These are phyloP conservation scores for Intubia oerlemansii DNA, from an alignment of 2,329 filamentous ascomycete genomes.

Conservation along the genomic window DNA sequence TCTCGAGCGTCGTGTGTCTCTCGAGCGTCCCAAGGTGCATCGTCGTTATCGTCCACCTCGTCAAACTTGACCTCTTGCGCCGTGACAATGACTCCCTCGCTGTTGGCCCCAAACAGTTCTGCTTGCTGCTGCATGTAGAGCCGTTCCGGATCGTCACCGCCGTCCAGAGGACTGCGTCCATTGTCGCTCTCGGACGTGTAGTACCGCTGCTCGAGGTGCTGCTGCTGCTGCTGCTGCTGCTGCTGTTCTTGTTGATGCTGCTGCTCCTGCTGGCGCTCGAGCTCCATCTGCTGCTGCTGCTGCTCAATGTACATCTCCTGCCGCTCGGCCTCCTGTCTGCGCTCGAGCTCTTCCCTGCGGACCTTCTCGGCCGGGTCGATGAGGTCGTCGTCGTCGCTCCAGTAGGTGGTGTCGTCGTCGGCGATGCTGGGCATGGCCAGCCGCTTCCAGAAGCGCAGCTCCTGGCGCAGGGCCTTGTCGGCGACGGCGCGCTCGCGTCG, in stretches of 20 bases:
- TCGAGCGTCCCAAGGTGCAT: too few relatives aligned
- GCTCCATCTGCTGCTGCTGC: conserved; percentile 1
- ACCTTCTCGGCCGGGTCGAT: conserved; percentile 39
- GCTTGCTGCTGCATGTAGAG: not conserved
- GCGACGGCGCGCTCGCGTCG: conserved; percentile 32
- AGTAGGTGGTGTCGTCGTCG: conserved; percentile 38
- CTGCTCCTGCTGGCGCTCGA: conserved; percentile 3
- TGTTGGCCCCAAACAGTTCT: too few relatives aligned
- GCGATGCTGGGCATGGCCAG: conserved; percentile 38
- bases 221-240: not conserved
- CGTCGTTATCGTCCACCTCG: too few relatives aligned
- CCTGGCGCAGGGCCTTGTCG: conserved; percentile 29
- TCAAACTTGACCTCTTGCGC: too few relatives aligned
- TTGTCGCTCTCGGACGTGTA: not conserved
- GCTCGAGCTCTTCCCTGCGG: conserved; percentile 27
- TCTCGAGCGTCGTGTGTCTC: not conserved
- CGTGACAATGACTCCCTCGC: not conserved
- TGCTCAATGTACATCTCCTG: not conserved
- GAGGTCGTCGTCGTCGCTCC: conserved; percentile 44
- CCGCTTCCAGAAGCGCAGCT: conserved; percentile 44
- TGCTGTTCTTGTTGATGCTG: conserved; percentile 4
- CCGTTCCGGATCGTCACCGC: not conserved
- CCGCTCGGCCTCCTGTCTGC: conserved; percentile 7
- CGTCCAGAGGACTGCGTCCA: not conserved
- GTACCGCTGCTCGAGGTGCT: not conserved